phyloP scores from a whole-genome alignment of 208 protist species.

The Crithidia fasciculata region DNA sequence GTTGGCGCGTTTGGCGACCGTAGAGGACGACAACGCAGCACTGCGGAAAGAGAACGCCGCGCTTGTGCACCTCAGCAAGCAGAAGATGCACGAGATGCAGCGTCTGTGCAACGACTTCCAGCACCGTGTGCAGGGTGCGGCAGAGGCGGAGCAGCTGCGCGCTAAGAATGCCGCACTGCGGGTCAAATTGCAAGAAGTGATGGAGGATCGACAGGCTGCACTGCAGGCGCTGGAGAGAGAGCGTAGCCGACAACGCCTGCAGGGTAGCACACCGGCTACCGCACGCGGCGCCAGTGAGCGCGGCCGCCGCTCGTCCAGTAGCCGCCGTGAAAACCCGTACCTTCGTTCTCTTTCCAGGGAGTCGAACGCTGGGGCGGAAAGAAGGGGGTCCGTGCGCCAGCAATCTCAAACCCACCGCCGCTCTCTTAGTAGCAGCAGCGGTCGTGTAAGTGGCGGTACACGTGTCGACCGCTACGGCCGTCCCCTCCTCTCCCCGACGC shows the following conservation, averaged over 20 bases:
- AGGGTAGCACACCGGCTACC: neutral
- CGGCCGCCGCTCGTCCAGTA: conserved; percentile 4
- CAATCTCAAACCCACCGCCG: conserved; percentile 6
- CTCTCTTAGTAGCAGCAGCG: neutral
- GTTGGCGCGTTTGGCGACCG: conserved; percentile 2
- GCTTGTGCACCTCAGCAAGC: conserved; percentile 59
- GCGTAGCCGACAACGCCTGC: conserved; percentile 24
- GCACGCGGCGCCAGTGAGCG: neutral
- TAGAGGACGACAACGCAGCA: conserved; percentile 60
- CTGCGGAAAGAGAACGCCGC: conserved; percentile 70
- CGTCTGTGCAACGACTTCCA: conserved; percentile 80
- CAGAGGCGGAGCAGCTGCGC: conserved; percentile 54
- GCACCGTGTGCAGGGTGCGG: conserved; percentile 37
- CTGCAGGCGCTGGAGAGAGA: conserved; percentile 34
- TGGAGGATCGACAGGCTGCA: conserved; percentile 45
- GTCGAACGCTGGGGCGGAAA: neutral
- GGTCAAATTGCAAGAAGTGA: conserved; percentile 41
- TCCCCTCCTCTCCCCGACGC: conserved; percentile 33
- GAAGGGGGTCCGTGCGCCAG: neutral
- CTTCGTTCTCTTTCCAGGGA: conserved; percentile 34
- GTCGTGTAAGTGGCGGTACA: neutral
- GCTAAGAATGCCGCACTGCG: conserved; percentile 58
- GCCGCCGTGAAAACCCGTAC: conserved; percentile 28
- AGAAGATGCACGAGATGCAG: conserved; percentile 91
- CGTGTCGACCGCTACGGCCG: conserved; percentile 14